Conservation (phyloP, 306 rosid species). For the Crotalaria pallida region DNA sequence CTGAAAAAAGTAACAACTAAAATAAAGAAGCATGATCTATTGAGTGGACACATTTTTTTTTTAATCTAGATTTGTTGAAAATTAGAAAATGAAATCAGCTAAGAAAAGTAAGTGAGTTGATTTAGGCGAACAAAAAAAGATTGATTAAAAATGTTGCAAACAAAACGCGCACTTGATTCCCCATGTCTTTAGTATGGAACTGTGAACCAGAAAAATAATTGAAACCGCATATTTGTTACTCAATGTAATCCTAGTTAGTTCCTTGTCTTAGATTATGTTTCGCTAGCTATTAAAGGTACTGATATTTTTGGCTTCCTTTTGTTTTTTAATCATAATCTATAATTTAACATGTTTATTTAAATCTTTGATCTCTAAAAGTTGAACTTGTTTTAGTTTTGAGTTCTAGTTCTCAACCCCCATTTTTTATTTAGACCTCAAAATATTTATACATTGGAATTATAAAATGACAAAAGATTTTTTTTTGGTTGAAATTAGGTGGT, state of each 20-base stretch:
- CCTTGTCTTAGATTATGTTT: neutral
- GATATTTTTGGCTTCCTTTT: neutral
- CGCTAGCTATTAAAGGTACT: neutral
- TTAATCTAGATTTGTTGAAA: neutral
- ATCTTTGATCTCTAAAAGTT: no score
- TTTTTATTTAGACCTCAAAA: no score
- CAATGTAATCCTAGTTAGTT: neutral
- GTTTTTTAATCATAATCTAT: no score
- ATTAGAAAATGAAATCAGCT: neutral
- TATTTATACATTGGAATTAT: no score
- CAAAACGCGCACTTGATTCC: neutral
- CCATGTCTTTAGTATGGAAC: neutral
- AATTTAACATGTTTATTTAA: no score
- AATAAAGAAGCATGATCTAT: neutral
- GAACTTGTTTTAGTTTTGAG: no score
- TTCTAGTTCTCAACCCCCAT: no score
- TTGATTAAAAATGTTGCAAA: neutral
- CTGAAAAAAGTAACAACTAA: neutral
- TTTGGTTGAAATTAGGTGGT: no score
- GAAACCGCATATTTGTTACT: neutral
- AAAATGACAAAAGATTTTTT: no score
- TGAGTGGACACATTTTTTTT: neutral
- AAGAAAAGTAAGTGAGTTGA: neutral
- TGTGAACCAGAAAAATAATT: neutral
- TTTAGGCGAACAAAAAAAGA: neutral